Evolutionary conservation across 495 filamentous ascomycete genomes (phyloP).

Genomic region (Beverwykella pulmonaria): DNA sequence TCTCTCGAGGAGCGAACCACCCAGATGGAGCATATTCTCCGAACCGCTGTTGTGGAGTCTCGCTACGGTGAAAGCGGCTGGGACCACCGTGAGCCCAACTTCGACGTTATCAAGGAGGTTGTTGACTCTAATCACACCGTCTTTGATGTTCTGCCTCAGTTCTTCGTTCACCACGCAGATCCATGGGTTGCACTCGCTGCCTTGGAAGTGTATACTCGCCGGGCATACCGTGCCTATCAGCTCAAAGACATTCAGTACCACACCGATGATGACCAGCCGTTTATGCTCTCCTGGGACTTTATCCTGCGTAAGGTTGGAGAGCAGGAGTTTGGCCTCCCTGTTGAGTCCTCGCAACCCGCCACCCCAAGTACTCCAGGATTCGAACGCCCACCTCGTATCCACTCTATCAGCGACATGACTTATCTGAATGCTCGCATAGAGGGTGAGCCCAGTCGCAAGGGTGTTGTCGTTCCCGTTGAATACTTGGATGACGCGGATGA

Average conservation of each 20-base stretch:
- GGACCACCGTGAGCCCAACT: constrained; percentile 90
- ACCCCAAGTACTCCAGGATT: constrained; percentile 78
- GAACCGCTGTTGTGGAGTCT: constrained; percentile 94
- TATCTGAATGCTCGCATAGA: constrained; percentile 70
- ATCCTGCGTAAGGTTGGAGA: constrained; percentile 86
- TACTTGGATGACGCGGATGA: constrained; percentile 95
- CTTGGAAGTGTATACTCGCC: constrained; percentile 92
- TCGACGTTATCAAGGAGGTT: constrained; percentile 90
- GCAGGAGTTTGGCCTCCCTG: constrained; percentile 79
- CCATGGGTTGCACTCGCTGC: constrained; percentile 94
- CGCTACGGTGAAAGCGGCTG: constrained; percentile 96
- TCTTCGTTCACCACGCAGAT: constrained; percentile 85
- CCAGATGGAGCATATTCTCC: constrained; percentile 98
- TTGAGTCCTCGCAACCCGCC: constrained; percentile 74
- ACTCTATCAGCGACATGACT: constrained; percentile 95
- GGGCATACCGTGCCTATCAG: constrained; percentile 93
- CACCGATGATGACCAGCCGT: constrained; percentile 73
- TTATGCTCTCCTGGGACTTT: constrained; percentile 92
- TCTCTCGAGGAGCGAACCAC: constrained; percentile 91
- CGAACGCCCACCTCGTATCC: constrained; percentile 60
- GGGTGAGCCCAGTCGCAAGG: constrained; percentile 81
- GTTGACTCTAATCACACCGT: constrained; percentile 98
- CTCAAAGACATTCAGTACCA: constrained; percentile 88
- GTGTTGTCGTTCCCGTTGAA: constrained; percentile 88
- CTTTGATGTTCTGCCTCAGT: constrained; percentile 90